phyloP scores from a whole-genome alignment of 352 stramenopile genomes.

The Phytopythium chamaehyphon region DNA sequence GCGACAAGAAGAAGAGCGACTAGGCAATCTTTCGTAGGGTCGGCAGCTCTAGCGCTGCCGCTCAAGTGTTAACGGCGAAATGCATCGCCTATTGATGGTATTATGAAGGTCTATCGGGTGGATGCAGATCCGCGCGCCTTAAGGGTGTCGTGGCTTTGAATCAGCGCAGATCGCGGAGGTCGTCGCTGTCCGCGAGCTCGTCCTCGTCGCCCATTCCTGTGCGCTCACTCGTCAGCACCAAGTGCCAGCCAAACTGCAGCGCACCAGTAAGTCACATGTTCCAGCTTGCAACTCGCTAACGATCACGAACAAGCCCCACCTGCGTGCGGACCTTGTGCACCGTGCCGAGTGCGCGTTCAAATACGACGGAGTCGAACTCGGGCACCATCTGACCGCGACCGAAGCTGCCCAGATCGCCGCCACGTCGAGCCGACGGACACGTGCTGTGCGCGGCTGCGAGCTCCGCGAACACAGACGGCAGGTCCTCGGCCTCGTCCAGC shows the following conservation, averaged over 20 bases:
- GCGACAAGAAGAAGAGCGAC: constrained; percentile 31
- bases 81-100: too few relatives aligned
- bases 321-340: constrained; percentile 79
- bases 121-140: too few relatives aligned
- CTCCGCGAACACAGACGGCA: constrained; percentile 42
- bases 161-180: constrained; percentile 7
- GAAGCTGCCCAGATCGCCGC: constrained; percentile 65
- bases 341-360: constrained; percentile 53
- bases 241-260: constrained; percentile 75
- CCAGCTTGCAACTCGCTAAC: neutral
- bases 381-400: constrained; percentile 67
- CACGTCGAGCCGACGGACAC: constrained; percentile 59
- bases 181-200: constrained; percentile 12
- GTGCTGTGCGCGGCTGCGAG: constrained; percentile 63
- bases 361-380: constrained; percentile 78
- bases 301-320: constrained; percentile 11
- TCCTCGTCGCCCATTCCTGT: constrained; percentile 36
- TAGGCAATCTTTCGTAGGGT: constrained; percentile 11
- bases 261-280: constrained; percentile 2
- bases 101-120: too few relatives aligned
- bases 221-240: constrained; percentile 68
- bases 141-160: too few relatives aligned
- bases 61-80: too few relatives aligned
- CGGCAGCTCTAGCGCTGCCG: too few relatives aligned
- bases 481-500: constrained; percentile 39